Evolutionary conservation across 257 asterid genomes (phyloP).

Genomic region (Lavandula angustifolia): DNA sequence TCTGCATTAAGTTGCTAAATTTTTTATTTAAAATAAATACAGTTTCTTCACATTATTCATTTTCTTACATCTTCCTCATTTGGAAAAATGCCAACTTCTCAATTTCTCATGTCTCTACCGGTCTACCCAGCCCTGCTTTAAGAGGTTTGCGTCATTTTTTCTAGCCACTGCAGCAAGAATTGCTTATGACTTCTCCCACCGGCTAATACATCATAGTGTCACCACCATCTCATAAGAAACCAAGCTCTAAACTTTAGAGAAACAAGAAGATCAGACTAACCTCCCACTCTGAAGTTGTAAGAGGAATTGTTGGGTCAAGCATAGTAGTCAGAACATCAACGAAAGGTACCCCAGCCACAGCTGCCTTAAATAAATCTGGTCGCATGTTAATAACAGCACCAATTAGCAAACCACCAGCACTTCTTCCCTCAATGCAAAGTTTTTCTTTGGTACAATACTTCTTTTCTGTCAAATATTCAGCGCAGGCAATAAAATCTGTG

Average conservation of each 20-base stretch:
- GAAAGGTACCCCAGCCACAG: constrained; percentile 95
- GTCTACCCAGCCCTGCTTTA: constrained; percentile 3
- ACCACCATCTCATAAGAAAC: background rate
- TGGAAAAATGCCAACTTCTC: constrained; percentile 13
- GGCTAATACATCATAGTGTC: background rate
- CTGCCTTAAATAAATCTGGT: constrained; percentile 88
- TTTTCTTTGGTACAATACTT: constrained; percentile 84
- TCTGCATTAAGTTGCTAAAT: background rate
- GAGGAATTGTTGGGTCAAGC: constrained; percentile 98
- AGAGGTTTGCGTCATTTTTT: constrained; percentile 22
- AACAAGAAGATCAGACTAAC: constrained; percentile 44
- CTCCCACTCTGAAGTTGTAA: constrained; percentile 99
- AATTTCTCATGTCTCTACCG: background rate
- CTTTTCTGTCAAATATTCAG: constrained; percentile 78
- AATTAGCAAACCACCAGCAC: constrained; percentile 95
- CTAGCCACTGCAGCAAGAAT: constrained; percentile 3
- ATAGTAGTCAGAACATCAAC: constrained; percentile 91
- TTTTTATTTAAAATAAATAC: background rate
- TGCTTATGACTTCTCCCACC: background rate
- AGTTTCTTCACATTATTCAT: constrained; percentile 1
- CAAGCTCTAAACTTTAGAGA: background rate
- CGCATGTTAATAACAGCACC: constrained; percentile 94
- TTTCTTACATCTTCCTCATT: constrained; percentile 5
- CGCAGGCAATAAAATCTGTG: constrained; percentile 82
- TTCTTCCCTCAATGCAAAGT: constrained; percentile 87